Percentiles rank a stretch among this genome's conserved stretches.
These are phyloP conservation scores for Chalciporus chontae DNA, from an alignment of 768 basidiomycete genomes.

Conservation along the genomic window DNA sequence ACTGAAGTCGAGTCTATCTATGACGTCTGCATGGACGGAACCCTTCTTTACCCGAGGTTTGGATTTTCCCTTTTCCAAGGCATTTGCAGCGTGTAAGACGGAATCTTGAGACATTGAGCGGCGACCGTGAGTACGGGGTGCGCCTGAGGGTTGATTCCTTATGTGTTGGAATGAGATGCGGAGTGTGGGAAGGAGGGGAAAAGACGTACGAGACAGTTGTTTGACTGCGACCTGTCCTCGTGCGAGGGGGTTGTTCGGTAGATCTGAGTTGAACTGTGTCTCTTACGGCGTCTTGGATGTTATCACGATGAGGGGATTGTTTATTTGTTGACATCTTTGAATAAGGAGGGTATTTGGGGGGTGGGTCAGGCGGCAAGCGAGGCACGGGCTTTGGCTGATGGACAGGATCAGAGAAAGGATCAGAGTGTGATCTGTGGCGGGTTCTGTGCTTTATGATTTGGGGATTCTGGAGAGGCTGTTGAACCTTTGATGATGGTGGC, in stretches of 20 bases:
- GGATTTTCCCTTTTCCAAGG: conserved; percentile 43
- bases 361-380: conserved; percentile 40
- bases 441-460: conserved; percentile 27
- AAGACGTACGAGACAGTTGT: conserved; percentile 37
- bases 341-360: conserved; percentile 27
- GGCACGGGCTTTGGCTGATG: conserved; percentile 31
- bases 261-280: conserved; percentile 62
- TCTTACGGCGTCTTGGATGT: conserved; percentile 60
- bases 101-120: conserved; percentile 53
- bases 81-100: conserved; percentile 34
- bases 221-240: conserved; percentile 55
- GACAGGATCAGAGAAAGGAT: conserved; percentile 48
- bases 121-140: conserved; percentile 31
- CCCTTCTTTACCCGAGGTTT: conserved; percentile 63
- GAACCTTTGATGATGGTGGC: conserved; percentile 22
- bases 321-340: conserved; percentile 28
- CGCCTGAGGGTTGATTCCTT: conserved; percentile 22
- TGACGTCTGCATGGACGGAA: conserved; percentile 82
- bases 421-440: conserved; percentile 46
- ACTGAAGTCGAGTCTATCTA: conserved; percentile 84
- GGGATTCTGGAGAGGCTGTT: conserved; percentile 15
- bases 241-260: conserved; percentile 40
- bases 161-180: conserved; percentile 19
- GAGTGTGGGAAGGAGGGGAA: conserved; percentile 2
- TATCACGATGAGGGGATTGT: conserved; percentile 33